Conservation (phyloP, 306 rosid species). For the Gastrolobium villosum region DNA sequence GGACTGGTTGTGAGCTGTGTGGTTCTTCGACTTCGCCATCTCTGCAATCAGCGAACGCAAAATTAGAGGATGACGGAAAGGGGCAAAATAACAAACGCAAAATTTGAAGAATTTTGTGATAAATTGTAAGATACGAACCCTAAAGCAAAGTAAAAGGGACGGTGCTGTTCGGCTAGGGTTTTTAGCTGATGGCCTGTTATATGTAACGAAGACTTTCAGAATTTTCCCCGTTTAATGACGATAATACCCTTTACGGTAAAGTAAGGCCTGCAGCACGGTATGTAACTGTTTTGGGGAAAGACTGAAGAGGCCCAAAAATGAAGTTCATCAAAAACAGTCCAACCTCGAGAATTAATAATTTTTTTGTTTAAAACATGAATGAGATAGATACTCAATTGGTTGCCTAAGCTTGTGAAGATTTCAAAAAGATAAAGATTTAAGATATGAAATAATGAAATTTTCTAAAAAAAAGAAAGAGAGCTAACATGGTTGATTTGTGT, state of each 20-base stretch:
- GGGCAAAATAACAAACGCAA: neutral
- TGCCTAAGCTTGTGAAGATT: no score
- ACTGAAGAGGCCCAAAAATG: neutral
- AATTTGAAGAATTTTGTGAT: neutral
- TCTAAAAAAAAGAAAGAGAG: no score
- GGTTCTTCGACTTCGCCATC: constrained; percentile 99
- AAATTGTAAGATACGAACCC: constrained; percentile 17
- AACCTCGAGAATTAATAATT: neutral
- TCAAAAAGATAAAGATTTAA: no score
- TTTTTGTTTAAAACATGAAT: no score
- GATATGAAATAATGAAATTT: no score
- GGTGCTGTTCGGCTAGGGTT: constrained; percentile 33
- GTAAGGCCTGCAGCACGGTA: no score
- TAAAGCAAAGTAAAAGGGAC: neutral
- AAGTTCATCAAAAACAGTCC: neutral
- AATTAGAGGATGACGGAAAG: neutral
- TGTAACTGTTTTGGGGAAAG: no score
- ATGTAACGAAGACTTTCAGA: neutral
- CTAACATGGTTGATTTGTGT: no score
- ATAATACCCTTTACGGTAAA: neutral
- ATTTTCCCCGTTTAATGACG: neutral
- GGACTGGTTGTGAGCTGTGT: constrained; percentile 99
- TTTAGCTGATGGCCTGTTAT: neutral
- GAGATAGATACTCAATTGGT: no score
- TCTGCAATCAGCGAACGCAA: constrained; percentile 51